Base-by-base conservation (phyloP, 2,329 filamentous ascomycete species). In the Phialocephala sp. region DNA sequence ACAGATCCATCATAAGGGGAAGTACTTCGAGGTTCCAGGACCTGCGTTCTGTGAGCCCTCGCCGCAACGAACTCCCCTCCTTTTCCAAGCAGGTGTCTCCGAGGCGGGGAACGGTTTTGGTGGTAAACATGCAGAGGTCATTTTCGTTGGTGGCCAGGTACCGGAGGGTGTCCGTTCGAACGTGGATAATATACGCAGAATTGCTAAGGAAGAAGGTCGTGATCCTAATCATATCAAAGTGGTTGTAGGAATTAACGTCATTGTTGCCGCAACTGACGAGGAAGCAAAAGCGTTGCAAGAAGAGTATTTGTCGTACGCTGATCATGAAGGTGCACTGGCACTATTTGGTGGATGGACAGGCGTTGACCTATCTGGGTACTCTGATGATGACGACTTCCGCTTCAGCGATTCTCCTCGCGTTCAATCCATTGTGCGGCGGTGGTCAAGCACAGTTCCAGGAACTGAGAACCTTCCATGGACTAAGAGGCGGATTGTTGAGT, bases 281-380 rank as follows among this genome's bases (percentile, higher is more conserved):
- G 89, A 91, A 73, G 89, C 89, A 0, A 77, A 82, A 66, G 83
- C 81, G 4, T 91, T 91, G 76, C 84, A 88, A 59, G 77, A 81
- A 0, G 86, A 90, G 2, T 88, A 85, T 66, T 79, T 83, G 14
- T 81, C 83, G 64, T 85, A 90, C 70, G 89, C 87, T 0, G 84
- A 83, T 1, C 80, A 83, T 35, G 89, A 89, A 68, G 89, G 90
- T 1, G 89, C 88, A 0, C 73, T 91, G 64, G 87, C 89, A 1
- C 76, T 92, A 20, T 92, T 92, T 68, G 88, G 89, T n/a, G 89
- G 89, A 1, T 92, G 89, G 89, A 91, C 89, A 0, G 89, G 86
- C 0, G 86, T 89, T 45, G 85, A 90, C 72, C 78, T 89, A 14
- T 65, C 63, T 8, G 36, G 45, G 20, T 68, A 65, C 39, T 18